A percentile compares a stretch with the other conserved stretches of the same genome.
These are phyloP conservation scores for Polyrhizophydium stewartii DNA, from an alignment of 371 early-diverging fungal species.

Conservation along the genomic window DNA sequence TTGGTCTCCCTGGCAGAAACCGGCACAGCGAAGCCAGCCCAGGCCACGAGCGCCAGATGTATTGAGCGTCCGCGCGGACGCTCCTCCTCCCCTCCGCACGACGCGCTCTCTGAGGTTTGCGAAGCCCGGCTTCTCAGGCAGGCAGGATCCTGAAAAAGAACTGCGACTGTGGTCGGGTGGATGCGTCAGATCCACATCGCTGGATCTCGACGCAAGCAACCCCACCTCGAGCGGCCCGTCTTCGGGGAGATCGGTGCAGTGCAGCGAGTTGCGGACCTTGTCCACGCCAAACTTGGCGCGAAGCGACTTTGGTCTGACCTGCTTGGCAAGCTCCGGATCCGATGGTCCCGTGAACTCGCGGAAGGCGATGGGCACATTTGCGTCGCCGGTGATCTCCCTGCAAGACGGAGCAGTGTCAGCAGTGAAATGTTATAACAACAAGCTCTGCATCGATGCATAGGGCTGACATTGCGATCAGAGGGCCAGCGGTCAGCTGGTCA, in stretches of 20 bases:
- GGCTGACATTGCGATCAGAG: conserved; percentile 35
- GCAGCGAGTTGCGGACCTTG: conserved; percentile 42
- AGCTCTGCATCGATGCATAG: too few species aligned
- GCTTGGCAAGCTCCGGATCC: conserved; percentile 38
- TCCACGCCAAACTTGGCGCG: conserved; percentile 42
- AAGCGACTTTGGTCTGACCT: conserved; percentile 37
- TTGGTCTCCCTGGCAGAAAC: too few species aligned
- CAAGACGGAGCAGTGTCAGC: too few species aligned
- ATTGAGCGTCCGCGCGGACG: too few species aligned
- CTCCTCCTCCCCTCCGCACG: too few species aligned
- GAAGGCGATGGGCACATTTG: conserved; percentile 28
- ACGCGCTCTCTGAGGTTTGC: too few species aligned
- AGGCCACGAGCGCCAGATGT: too few species aligned
- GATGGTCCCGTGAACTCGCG: conserved; percentile 42
- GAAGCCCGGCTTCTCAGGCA: too few species aligned
- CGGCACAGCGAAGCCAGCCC: too few species aligned
- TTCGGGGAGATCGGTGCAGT: conserved; percentile 48
- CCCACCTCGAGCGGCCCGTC: conserved; percentile 46
- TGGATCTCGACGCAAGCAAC: background rate
- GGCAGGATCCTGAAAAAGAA: background rate
- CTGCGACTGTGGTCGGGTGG: background rate
- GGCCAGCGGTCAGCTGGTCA: conserved; percentile 41
- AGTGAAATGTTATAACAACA: background rate
- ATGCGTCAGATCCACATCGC: background rate
- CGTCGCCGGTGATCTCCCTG: conserved; percentile 25